Percentiles rank a stretch among this genome's conserved stretches.
phyloP scores from a whole-genome alignment of 2,329 filamentous ascomycete species.

The Aureobasidium sp. region DNA sequence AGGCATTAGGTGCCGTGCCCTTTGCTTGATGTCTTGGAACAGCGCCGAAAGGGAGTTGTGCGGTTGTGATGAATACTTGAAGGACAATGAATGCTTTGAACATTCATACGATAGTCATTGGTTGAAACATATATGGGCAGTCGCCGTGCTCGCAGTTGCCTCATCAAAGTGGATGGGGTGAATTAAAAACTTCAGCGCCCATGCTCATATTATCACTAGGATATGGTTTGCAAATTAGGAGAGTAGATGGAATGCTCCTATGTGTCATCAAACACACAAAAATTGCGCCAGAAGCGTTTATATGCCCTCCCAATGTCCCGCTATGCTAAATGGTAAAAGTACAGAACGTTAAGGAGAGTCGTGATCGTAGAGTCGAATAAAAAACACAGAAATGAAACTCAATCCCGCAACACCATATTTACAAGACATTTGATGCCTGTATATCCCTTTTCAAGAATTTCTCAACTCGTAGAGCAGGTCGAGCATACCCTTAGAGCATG shows the following conservation, averaged over 20 bases:
- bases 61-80: neutral
- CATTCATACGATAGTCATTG: neutral
- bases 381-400: neutral
- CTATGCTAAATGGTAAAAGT: conserved; percentile 17
- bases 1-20: neutral
- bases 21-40: neutral
- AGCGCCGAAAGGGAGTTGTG: neutral
- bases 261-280: neutral
- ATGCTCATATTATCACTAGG: neutral
- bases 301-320: conserved; percentile 10
- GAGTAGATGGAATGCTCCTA: neutral
- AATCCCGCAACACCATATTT: neutral
- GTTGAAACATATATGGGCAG: neutral
- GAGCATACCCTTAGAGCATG: conserved; percentile 25
- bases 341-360: conserved; percentile 18
- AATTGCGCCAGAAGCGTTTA: neutral
- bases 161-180: neutral
- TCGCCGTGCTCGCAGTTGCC: neutral
- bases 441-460: conserved; percentile 4
- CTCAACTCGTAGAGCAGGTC: neutral
- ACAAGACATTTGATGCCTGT: neutral
- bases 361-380: conserved; percentile 17
- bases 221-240: neutral
- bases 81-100: neutral
- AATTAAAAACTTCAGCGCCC: neutral